Evolutionary conservation across 2,329 filamentous ascomycete species (phyloP), one percentile per base, ranked within the genome.

Genomic region (Beauveria pseudobassiana): DNA sequence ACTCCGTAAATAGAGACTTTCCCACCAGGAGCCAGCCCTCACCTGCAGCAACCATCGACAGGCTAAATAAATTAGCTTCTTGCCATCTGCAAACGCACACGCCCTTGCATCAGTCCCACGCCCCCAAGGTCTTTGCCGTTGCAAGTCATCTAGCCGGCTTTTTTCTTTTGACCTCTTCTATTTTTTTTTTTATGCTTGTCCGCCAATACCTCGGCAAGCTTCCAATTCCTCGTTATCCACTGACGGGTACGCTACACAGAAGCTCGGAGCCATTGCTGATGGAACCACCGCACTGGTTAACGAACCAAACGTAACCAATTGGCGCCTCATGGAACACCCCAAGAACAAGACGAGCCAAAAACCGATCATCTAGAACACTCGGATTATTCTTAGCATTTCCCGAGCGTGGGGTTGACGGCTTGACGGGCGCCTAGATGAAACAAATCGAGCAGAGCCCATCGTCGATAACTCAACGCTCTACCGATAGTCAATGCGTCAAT

Each of bases 401-500:
- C 24, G 46, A 52, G 52, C 57, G 57, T 59, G 48, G 57, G 49
- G 40, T 60, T 45, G 48, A 60, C 45, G 26, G 18, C 34, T 46
- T 50, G 40, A 46, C 57, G 57, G 57, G 57, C 57, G 57, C 57
- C 49, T 60, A 60, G 49, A 53, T 60, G 57, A 53, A 60, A 60
- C 57, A 53, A n/a, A 52, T 26, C 49, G 40, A 60, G 34, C 49
- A 52, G 49, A 28, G 18, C 49, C 38, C 40, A 14, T 59, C n/a
- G 34, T 22, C 34, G 18, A 28, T 42, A 26, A 22, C 18, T 28
- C n/a, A 42, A 51, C 42, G 45, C 49, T 60, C 40, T 38, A 38
- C 34, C 1, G 34, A 38, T 38, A 38, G 34, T 38, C 34, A 40
- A 45, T 60, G 57, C 40, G 26, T n/a, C n/a, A n/a, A n/a, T n/a